Evolutionary conservation across 177 flowering plant species (phyloP), one percentile per base, ranked within the genome.

Genomic region (Telopea speciosissima): DNA sequence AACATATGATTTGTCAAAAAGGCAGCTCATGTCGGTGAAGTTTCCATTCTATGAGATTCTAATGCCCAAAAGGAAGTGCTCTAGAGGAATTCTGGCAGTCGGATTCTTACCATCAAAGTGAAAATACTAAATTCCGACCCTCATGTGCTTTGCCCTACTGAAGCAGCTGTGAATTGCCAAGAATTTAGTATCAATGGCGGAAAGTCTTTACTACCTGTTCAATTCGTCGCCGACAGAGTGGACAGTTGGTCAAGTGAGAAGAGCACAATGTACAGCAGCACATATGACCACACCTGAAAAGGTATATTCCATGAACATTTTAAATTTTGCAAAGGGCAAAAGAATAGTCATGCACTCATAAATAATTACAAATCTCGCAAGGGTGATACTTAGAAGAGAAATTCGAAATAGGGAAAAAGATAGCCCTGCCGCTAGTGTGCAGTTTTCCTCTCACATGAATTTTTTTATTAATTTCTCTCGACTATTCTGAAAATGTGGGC

Each of bases 221-320:
- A 23, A 95, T 85, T 69, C 87, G 76, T 73, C 88, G 81, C 68
- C 97, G 89, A 72, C 99, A 95, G 61, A 95, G 92, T 40, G 99
- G 97, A 72, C 99, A 95, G 74, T 71, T 84, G 36, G 88, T 83
- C 85, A 95, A 81, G 68, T 89, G 94, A 1, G 94, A 84, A 2
- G 87, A 90, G 87, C 99, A 93, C 7, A 83, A 28, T 52, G 74
- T 85, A 77, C 99, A 93, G 70, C 97, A 90, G 85, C 98, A 93
- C 98, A 95, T 89, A 75, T 95, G 99, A 66, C 98, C 99, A 66
- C 99, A 95, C 87, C 99, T 95, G 88, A 80, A 75, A 73, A 67
- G 54, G 54, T 49, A 49, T 8, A 49, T 49, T 16, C 54, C 54
- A 49, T 49, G 14, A 49, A 49, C 19, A 49, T 49, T 11, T 11